Conservation (phyloP, 495 filamentous ascomycete genomes). For the Neurospora sublineolata region DNA sequence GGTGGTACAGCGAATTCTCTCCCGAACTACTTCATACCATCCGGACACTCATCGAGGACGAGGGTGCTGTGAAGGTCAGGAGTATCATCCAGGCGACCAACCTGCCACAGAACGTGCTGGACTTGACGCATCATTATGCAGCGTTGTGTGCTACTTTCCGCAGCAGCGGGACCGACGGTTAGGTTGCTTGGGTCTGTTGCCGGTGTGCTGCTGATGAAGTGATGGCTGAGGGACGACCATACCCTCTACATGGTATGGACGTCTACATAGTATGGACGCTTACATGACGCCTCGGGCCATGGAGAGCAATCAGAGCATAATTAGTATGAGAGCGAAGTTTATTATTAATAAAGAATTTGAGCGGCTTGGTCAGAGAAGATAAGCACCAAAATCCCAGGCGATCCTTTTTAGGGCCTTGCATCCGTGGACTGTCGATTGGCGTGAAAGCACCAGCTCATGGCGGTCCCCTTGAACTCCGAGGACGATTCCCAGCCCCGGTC, state of each 20-base stretch:
- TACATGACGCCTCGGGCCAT: not conserved
- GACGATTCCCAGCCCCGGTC: not conserved
- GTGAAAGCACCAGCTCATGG: not conserved
- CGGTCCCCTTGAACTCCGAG: not conserved
- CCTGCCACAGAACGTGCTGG: conserved; percentile 81
- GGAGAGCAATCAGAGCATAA: not conserved
- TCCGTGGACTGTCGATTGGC: not conserved
- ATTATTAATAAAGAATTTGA: not conserved
- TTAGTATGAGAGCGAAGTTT: not conserved
- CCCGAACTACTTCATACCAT: conserved; percentile 76
- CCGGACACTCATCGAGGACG: conserved; percentile 88
- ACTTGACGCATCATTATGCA: conserved; percentile 93
- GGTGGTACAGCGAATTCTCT: conserved; percentile 99
- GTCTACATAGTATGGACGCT: not conserved
- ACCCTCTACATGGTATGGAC: not conserved
- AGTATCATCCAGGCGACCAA: conserved; percentile 95
- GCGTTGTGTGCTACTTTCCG: conserved; percentile 87
- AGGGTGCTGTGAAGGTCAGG: conserved; percentile 92
- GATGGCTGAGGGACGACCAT: not conserved
- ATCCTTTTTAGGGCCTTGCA: not conserved
- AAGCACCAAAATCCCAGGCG: not conserved
- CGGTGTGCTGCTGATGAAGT: not conserved
- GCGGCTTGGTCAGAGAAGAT: not conserved
- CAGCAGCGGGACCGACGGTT: conserved; percentile 88
- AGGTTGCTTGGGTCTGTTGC: not conserved